Base-by-base conservation (phyloP, 1,139 yeast species). In the Nakaseomyces nivariensis region DNA sequence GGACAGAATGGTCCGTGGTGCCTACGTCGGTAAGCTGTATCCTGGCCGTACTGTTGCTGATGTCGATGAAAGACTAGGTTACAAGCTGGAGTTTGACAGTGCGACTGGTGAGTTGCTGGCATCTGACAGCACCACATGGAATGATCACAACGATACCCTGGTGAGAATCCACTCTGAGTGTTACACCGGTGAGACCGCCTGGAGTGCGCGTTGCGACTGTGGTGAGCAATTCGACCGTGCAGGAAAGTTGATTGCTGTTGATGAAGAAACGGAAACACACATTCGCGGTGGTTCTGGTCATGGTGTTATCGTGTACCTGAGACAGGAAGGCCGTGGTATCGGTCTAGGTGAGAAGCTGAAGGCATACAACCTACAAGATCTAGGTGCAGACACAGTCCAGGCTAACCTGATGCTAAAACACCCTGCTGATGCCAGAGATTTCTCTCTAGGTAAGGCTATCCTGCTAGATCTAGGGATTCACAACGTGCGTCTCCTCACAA, bases 151-250 rank as follows among this genome's bases (percentile, higher is more conserved):
- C 13, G 57, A 62, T 5, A 72, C 86, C 55, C 62, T 88, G 66
- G 80, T 84, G 56, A 77, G 98, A 54, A 89, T 94, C 57, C 99
- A 94, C 65, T 86, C 96, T 5, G 99, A 94, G 66, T 94, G 98
- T 67, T 94, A 92, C 70, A 94, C 99, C 0, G 98, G 98, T 6
- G 99, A 94, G 66, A 92, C 97, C 1, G 97, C 97, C 10, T 94
- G 98, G 97, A 82, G 94, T 52, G 97, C 98, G 2, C 77, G 99
- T 49, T 94, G 98, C 68, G 98, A 94, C 68, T 94, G 99, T 69
- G 99, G 98, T 11, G 98, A 94, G 68, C 98, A 94, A 72, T 86
- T 94, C 59, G 97, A 92, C 67, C 97, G 94, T 67, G 97, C 98
- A 1, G 98, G 97, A 7, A 76, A 95, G 54, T 70, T 86, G 44